Evolutionary conservation across 1,284 basidiomycete species (phyloP), one percentile per base, ranked within the genome.

Genomic region (Golubevia pallescens): DNA sequence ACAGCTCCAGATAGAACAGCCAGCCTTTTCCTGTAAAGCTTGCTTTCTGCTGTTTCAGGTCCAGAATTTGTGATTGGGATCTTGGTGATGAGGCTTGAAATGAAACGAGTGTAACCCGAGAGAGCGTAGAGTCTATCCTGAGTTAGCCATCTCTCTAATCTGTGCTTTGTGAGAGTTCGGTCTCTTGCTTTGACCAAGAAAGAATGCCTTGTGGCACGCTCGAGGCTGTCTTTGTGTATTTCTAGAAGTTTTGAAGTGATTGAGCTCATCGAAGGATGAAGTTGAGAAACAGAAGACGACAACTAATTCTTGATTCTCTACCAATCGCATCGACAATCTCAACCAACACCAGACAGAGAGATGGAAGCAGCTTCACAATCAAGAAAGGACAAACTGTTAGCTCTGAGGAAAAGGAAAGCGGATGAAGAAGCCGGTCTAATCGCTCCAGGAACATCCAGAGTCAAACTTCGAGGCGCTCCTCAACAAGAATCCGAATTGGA

Each of bases 111-210:
- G 57, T 72, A 72, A 10, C 70, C 70, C 16, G 14, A 3, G 14
- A 63, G n/a, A n/a, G 58, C 61, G 57, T 72, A 72, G 20, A 70
- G 57, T 3, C 70, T 64, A 52, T 72, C 70, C 56, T 72, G 70
- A 5, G 65, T 57, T 52, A 72, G 62, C 70, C 70, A 72, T 24
- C 58, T 58, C 34, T 57, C 57, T 3, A 71, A 54, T 48, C 28
- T 19, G 14, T 57, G 55, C 24, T 38, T 16, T 7, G 58, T 24
- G 8, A 69, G 52, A 19, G 57, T 48, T 19, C 59, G 48, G 56
- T 19, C 53, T 20, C 65, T 61, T 16, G 60, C 64, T n/a, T n/a
- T 6, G 8, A 16, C 2, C 14, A 69, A 59, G 58, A 69, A 69
- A 19, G 53, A 34, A 61, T 69, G 63, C 42, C 52, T n/a, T 5